A percentile compares a stretch with the other conserved stretches of the same genome.
Evolutionary conservation across 2,329 filamentous ascomycete species (phyloP).

Genomic region (Ceratocystis diversiconidia): DNA sequence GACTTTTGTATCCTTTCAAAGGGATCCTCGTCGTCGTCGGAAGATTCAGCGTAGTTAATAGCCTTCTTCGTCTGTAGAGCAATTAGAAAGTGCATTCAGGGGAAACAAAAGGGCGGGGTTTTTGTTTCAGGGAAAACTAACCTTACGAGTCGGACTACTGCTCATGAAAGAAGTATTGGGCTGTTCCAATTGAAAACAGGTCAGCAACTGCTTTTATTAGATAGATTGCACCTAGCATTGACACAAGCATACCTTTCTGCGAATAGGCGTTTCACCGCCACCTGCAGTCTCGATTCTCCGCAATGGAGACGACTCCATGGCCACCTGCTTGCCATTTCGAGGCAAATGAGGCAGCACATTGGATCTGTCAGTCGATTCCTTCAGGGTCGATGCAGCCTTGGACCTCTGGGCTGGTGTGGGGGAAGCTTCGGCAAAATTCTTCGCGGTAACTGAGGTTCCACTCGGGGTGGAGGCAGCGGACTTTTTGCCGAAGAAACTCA

Average conservation of each 20-base stretch:
- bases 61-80: constrained; percentile 35
- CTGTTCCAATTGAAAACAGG: background rate
- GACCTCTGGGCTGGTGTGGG: constrained; percentile 15
- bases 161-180: constrained; percentile 30
- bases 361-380: constrained; percentile 30
- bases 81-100: background rate
- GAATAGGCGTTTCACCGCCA: constrained; percentile 10
- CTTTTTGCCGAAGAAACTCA: constrained; percentile 32
- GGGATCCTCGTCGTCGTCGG: constrained; percentile 58
- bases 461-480: constrained; percentile 21
- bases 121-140: constrained; percentile 25
- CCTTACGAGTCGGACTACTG: constrained; percentile 71
- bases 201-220: background rate
- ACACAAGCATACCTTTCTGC: constrained; percentile 18
- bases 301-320: constrained; percentile 51
- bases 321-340: constrained; percentile 24
- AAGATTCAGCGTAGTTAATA: constrained; percentile 75
- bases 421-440: constrained; percentile 27
- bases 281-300: constrained; percentile 23
- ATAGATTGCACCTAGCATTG: background rate
- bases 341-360: constrained; percentile 27
- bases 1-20: constrained; percentile 19
- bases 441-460: constrained; percentile 25
- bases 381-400: constrained; percentile 20
- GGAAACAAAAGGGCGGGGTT: background rate